phyloP scores from a whole-genome alignment of 345 rosid genomes.

The Orychophragmus violaceus region DNA sequence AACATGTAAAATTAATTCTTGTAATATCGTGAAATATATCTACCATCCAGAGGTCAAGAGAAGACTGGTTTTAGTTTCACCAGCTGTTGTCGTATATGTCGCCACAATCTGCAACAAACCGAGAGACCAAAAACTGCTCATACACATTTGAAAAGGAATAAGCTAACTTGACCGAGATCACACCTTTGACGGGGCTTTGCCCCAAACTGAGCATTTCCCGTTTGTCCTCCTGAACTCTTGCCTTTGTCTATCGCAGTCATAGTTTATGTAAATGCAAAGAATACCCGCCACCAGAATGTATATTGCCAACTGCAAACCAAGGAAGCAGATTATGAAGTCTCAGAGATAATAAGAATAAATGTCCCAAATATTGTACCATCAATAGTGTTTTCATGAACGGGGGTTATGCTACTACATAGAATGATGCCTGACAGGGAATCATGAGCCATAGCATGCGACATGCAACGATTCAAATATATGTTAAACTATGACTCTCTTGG shows the following conservation, averaged over 20 bases:
- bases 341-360: not conserved
- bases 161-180: not conserved
- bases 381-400: not conserved
- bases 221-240: conserved; percentile 96
- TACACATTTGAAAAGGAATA: not conserved
- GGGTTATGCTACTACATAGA: not conserved
- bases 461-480: not conserved
- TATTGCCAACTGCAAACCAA: conserved; percentile 60
- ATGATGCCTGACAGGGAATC: not conserved
- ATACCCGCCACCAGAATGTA: conserved; percentile 73
- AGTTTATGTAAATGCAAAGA: conserved; percentile 91
- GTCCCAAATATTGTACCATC: not conserved
- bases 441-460: not conserved
- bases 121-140: not conserved
- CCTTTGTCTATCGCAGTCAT: conserved; percentile 97
- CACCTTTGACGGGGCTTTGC: conserved; percentile 97
- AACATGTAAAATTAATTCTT: not conserved
- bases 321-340: conserved; percentile 2
- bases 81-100: conserved; percentile 65
- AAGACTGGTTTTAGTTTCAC: conserved; percentile 86
- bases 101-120: conserved; percentile 57
- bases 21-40: not conserved
- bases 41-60: conserved; percentile 97
- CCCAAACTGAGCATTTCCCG: conserved; percentile 89
- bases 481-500: not conserved